These are phyloP conservation scores for Candida sanyaensis DNA, from an alignment of 1,139 yeast genomes.

Conservation along the genomic window DNA sequence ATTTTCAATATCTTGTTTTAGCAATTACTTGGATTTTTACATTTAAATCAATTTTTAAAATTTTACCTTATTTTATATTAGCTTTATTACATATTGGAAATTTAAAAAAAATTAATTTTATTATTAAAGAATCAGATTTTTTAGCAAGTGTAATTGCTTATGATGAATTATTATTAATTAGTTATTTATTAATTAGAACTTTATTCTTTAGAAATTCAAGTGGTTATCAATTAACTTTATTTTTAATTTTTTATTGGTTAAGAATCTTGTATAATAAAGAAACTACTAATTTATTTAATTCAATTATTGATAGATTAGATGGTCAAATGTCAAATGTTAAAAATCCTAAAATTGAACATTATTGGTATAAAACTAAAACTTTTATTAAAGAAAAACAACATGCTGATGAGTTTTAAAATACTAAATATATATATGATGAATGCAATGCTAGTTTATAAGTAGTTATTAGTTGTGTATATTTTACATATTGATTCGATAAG, in stretches of 20 bases:
- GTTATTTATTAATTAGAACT: constrained; percentile 59
- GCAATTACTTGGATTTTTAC: constrained; percentile 62
- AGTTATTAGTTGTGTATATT: too few relatives aligned
- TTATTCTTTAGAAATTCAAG: constrained; percentile 63
- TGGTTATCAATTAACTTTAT: constrained; percentile 64
- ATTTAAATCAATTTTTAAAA: constrained; percentile 64
- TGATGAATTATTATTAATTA: constrained; percentile 57
- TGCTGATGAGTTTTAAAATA: constrained; percentile 4
- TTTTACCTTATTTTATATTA: constrained; percentile 59
- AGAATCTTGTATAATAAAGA: constrained; percentile 58
- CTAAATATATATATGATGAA: too few relatives aligned
- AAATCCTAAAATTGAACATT: constrained; percentile 46
- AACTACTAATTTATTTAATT: constrained; percentile 45
- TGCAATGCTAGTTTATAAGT: too few relatives aligned
- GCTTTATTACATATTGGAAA: constrained; percentile 57
- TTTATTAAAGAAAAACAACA: constrained; percentile 38
- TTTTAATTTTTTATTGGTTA: constrained; percentile 66
- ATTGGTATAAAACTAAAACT: constrained; percentile 44
- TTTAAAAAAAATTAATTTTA: constrained; percentile 39
- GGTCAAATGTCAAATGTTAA: constrained; percentile 39
- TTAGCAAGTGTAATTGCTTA: constrained; percentile 57
- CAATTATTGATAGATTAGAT: constrained; percentile 45
- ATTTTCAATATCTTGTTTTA: constrained; percentile 63
- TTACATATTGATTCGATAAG: neutral
- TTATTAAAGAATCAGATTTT: constrained; percentile 37